These are phyloP conservation scores for Paraleonurus japonicus DNA, from an alignment of 257 asterid genomes.

Conservation along the genomic window DNA sequence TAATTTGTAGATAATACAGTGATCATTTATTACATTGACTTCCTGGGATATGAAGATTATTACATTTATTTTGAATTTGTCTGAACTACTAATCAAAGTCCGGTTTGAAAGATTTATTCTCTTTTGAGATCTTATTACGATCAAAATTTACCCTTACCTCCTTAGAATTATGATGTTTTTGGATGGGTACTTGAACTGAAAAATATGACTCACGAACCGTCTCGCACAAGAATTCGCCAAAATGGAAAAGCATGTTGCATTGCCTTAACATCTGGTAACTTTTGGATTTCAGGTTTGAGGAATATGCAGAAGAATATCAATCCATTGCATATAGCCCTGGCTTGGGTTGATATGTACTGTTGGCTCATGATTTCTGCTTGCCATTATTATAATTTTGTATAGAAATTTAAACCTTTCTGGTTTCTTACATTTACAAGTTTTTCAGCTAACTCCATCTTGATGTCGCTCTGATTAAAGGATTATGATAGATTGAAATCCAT, in stretches of 20 bases:
- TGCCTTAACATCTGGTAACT: background rate
- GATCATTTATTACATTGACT: constrained; percentile 2
- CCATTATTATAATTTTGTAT: background rate
- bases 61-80: background rate
- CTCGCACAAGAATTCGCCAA: background rate
- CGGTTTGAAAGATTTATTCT: background rate
- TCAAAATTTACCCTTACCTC: background rate
- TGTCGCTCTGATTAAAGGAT: background rate
- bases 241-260: background rate
- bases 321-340: no score
- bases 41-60: background rate
- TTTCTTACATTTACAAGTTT: constrained; percentile 5
- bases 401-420: background rate
- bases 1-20: constrained; percentile 11
- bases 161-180: background rate
- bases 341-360: background rate
- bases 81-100: background rate
- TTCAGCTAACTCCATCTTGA: background rate
- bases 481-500: background rate
- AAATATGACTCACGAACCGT: background rate
- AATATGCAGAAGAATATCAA: background rate
- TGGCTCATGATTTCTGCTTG: background rate
- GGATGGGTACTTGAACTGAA: no score
- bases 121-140: background rate
- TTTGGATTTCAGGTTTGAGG: background rate